Evolutionary conservation across 768 basidiomycete genomes (phyloP), one percentile per base, ranked within the genome.

Genomic region (Polyporus arcularius): DNA sequence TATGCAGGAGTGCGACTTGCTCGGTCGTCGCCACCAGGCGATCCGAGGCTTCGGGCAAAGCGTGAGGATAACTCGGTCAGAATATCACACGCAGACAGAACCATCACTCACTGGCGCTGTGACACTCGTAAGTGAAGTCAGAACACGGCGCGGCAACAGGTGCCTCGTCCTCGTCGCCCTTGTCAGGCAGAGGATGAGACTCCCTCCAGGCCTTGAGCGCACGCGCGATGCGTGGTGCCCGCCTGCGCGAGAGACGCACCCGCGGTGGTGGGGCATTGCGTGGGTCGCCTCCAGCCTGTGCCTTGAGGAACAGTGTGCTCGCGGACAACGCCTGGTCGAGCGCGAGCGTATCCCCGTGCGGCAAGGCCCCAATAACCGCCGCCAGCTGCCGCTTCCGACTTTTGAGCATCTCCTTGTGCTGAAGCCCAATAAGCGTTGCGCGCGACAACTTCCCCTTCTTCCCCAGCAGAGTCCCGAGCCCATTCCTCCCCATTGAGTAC

Each of bases 251-350:
- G 30, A 83, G 78, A 40, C 85, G 80, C 38, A 83, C 75, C 63
- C 75, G 78, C 7, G 72, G 75, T 14, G 72, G 46, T 15, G 46
- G 35, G 11, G 35, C 35, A 35, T 35, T 35, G 35, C 35, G 55
- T 21, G 62, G 59, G 32, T 58, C 57, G 35, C 68, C 60, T 56
- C 63, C 67, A 8, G 38, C 39, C 16, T 12, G 42, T n/a, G 32
- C 57, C 55, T 57, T 49, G 32, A 72, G 35, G 60, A 74, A 71
- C 18, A 73, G 65, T 57, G 74, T 74, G 60, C 64, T 71, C 12
- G 80, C 81, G 41, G 86, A 85, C 47, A 94, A 75, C 30, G 91
- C 92, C 72, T 88, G 88, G 70, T 94, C 91, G 31, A 93, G 76
- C 39, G 89, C 89, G 45, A 92, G 78, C 14, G 86, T 83, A 72